Percentiles rank a stretch among this genome's conserved stretches.
These are phyloP conservation scores for Termitomyces sp. DNA, from an alignment of 768 basidiomycete genomes.

Conservation along the genomic window DNA sequence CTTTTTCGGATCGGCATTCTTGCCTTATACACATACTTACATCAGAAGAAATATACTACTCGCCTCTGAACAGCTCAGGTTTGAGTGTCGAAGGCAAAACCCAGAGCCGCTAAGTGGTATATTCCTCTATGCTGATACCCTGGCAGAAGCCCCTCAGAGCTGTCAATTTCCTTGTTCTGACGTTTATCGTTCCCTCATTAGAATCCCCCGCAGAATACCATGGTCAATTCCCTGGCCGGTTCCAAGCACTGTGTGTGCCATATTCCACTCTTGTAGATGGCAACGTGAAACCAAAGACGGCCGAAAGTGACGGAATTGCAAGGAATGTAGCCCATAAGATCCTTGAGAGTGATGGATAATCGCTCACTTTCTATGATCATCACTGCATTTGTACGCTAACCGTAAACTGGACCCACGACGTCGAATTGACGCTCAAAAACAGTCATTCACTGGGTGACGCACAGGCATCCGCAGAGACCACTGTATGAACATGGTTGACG, in stretches of 20 bases:
- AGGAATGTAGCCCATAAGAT: no score
- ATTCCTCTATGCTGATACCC: conserved; percentile 21
- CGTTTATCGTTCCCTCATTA: no score
- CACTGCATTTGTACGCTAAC: conserved; percentile 49
- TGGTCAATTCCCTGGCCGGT: not conserved
- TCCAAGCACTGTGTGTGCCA: not conserved
- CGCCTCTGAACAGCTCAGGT: not conserved
- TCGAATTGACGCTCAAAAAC: conserved; percentile 52
- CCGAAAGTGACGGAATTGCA: not conserved
- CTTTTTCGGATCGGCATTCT: conserved; percentile 39
- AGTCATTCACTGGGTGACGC: conserved; percentile 44
- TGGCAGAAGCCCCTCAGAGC: no score
- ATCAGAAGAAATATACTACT: conserved; percentile 25
- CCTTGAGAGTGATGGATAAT: no score
- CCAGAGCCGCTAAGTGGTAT: conserved; percentile 41
- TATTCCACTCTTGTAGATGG: not conserved
- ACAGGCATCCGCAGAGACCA: conserved; percentile 49
- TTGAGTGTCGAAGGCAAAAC: conserved; percentile 13
- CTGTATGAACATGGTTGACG: conserved; percentile 47
- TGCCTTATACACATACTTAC: conserved; percentile 2
- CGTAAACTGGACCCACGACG: conserved; percentile 39
- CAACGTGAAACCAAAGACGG: not conserved
- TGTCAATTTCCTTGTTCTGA: no score
- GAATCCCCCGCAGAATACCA: no score
- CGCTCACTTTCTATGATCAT: conserved; percentile 32